Base-by-base conservation (phyloP, 345 rosid species). In the Eucalyptus marginata region DNA sequence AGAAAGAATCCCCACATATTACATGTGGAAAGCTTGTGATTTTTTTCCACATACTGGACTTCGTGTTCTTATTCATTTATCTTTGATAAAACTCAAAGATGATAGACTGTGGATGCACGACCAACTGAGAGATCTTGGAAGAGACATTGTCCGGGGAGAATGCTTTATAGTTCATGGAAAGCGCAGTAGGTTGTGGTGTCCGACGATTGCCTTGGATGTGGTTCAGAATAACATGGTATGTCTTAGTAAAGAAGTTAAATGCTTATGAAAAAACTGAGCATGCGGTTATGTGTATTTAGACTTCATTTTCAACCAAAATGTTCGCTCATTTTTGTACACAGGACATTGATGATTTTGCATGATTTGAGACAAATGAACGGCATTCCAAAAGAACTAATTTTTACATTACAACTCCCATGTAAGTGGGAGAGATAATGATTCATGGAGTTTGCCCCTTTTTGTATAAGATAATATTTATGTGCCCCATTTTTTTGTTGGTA, bases 131-230 rank as follows among this genome's bases (percentile, higher is more conserved):
- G 79, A 68, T 68, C 43, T 68, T 4, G 43, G 79, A 31, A 68
- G 79, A 68, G 79, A 8, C 3, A 68, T 68, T 31, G 79, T 68
- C 1, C 3, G 4, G 2, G 0, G 1, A 68, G 76, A 66, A 66
- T 14, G 11, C 11, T 0, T 4, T 66, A 0, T 0, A 66, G 10
- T 3, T 14, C 76, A 11, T 66, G 22, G 76, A n/a, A 66, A 66
- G 6, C 11, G 22, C 1, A 68, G 79, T 0, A 68, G 43, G 43
- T 31, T 68, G 24, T 68, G 79, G 79, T 16, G 12, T 68, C 7
- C 3, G 0, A 16, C 0, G 4, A 3, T 4, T 1, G 43, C 79
- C 79, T 68, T 68, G 1, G 12, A 68, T 0, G 79, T 68, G 43
- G 43, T 68, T 31, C 7, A 4, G 3, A 16, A 31, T 8, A 68